phyloP scores from a whole-genome alignment of 306 rosid genomes.

The Vicia faba region DNA sequence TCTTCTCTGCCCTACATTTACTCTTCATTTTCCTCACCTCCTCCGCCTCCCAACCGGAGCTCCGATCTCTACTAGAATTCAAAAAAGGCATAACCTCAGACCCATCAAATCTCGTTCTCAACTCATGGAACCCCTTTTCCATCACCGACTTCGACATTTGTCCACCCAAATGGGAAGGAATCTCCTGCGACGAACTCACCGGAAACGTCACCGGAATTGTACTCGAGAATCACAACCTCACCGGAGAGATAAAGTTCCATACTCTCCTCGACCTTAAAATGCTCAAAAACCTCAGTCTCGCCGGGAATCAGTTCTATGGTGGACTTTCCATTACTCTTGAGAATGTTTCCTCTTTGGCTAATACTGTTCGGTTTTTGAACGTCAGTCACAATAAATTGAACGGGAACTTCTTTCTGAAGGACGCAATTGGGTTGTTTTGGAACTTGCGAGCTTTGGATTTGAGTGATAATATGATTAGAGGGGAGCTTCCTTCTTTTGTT shows the following conservation, averaged over 20 bases:
- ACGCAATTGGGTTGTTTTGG: too few relatives aligned
- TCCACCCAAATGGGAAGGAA: constrained; percentile 65
- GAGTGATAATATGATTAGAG: constrained; percentile 61
- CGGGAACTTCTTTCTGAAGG: too few relatives aligned
- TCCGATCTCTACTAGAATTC: constrained; percentile 84
- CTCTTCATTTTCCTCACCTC: constrained; percentile 30
- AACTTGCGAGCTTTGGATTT: constrained; percentile 77
- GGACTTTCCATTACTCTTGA: too few relatives aligned
- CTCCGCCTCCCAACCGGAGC: constrained; percentile 57
- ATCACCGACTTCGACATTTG: constrained; percentile 36
- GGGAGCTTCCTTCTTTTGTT: constrained; percentile 76
- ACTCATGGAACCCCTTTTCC: constrained; percentile 52
- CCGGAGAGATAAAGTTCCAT: constrained; percentile 76
- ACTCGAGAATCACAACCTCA: constrained; percentile 58
- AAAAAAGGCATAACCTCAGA: constrained; percentile 74
- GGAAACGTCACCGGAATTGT: constrained; percentile 67
- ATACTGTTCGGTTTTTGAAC: too few relatives aligned
- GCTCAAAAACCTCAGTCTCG: constrained; percentile 62
- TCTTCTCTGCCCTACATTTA: background rate
- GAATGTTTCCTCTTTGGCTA: too few relatives aligned
- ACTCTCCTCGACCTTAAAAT: constrained; percentile 67
- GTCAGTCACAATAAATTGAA: too few relatives aligned
- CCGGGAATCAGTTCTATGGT: constrained; percentile 64
- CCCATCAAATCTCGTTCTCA: constrained; percentile 48
- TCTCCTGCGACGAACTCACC: constrained; percentile 57